Evolutionary conservation across 2,329 filamentous ascomycete species (phyloP).

Genomic region (Gaeumannomyces sp.): DNA sequence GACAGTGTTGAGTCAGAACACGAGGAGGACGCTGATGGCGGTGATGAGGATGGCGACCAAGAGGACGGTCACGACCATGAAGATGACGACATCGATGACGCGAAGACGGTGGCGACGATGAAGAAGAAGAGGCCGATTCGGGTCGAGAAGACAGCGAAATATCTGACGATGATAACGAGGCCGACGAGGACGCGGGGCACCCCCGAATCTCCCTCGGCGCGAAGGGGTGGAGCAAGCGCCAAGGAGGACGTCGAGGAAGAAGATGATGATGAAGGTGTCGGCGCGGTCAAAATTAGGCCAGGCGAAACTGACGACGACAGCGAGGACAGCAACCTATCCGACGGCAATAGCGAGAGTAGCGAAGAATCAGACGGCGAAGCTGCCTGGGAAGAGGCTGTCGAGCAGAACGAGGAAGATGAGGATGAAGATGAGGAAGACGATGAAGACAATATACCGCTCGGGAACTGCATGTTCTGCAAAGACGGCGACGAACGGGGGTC

Average conservation of each 20-base stretch:
- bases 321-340: slow-evolving; percentile 29
- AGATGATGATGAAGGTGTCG: slow-evolving; percentile 47
- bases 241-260: slow-evolving; percentile 32
- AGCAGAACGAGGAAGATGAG: slow-evolving; percentile 39
- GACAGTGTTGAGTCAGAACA: slow-evolving; percentile 22
- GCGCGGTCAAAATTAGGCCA: slow-evolving; percentile 50
- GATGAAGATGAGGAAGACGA: slow-evolving; percentile 55
- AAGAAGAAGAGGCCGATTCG: slow-evolving; percentile 19
- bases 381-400: slow-evolving; percentile 52
- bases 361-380: slow-evolving; percentile 51
- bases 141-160: slow-evolving; percentile 17
- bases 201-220: neutral
- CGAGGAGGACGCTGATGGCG: slow-evolving; percentile 24
- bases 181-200: slow-evolving; percentile 30
- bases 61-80: slow-evolving; percentile 25
- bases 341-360: slow-evolving; percentile 42
- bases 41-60: slow-evolving; percentile 25
- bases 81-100: slow-evolving; percentile 21
- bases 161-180: slow-evolving; percentile 21
- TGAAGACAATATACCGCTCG: slow-evolving; percentile 50
- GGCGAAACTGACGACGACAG: slow-evolving; percentile 41
- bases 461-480: slow-evolving; percentile 66
- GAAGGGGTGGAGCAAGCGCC: neutral
- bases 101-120: slow-evolving; percentile 24
- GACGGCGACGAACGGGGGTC: slow-evolving; percentile 75